A percentile compares a stretch with the other conserved stretches of the same genome.
Conservation (phyloP, 1,139 yeast genomes). For the Saccharomyces hybrid region DNA sequence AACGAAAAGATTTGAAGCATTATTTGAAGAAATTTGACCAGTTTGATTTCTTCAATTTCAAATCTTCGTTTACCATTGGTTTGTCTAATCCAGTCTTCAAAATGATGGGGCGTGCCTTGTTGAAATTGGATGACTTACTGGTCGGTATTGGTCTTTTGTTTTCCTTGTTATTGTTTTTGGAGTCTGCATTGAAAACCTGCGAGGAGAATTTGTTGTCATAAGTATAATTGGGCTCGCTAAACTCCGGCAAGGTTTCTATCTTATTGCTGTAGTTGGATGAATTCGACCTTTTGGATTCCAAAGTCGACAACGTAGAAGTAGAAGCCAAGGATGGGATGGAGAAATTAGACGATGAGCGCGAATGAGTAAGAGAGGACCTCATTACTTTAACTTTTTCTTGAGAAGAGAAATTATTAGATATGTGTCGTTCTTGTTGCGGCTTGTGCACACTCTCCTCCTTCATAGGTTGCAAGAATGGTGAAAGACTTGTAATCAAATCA, state of each 20-base stretch:
- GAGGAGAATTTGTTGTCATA: conserved; percentile 5
- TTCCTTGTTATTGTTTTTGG: conserved; percentile 7
- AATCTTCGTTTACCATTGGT: conserved; percentile 2
- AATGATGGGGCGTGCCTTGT: conserved; percentile 13
- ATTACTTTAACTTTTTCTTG: not conserved
- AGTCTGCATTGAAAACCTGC: not conserved
- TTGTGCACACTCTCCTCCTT: conserved; percentile 35
- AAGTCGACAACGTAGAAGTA: conserved; percentile 19
- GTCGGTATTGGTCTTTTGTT: conserved; percentile 4
- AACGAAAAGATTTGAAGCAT: too few species aligned
- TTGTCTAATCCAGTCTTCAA: conserved; percentile 13
- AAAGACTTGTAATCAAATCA: conserved; percentile 61
- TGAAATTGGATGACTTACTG: not conserved
- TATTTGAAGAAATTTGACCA: conserved; percentile 9
- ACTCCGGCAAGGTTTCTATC: conserved; percentile 4
- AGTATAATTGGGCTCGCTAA: conserved; percentile 2
- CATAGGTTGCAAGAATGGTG: conserved; percentile 71
- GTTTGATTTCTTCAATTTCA: conserved; percentile 5
- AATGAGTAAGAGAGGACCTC: conserved; percentile 9
- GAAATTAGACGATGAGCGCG: conserved; percentile 18
- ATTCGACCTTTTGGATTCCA: conserved; percentile 14
- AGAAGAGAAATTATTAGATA: not conserved
- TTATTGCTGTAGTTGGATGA: conserved; percentile 2
- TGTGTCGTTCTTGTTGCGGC: conserved; percentile 10
- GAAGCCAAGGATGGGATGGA: conserved; percentile 25